Base-by-base conservation (phyloP, 352 stramenopile species). In the Phytophthora niederhauseri region DNA sequence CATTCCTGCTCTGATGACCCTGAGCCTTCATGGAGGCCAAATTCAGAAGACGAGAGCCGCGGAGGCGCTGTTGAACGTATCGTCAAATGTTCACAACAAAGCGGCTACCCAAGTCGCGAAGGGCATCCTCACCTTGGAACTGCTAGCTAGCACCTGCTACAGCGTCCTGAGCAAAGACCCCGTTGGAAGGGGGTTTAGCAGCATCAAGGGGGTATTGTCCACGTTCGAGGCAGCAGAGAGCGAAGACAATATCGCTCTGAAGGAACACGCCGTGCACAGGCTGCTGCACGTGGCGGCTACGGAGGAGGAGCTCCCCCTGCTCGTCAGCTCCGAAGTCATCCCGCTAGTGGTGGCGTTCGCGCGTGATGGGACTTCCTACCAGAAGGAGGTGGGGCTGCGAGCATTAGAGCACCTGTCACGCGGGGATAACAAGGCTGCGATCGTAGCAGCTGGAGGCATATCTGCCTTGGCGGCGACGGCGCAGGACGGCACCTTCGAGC, bases 321-420 rank as follows among this genome's bases (percentile, higher is more conserved):
- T 58, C 19, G 30, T 58, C 17, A 58, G 52, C 15, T 31, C 52
- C n/a, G 52, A 58, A 19, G 30, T 58, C 15, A 58, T 58, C 52
- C 52, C 52, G 14, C 28, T 58, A 7, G 17, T 30, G 28, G 52
- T 58, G 30, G 28, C 52, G 19, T 58, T 58, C 26, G n/a, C 20
- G 8, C 52, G 52, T 24, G 52, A 58, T 12, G 52, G 52, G 36
- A 58, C 30, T 19, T 4, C n/a, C 7, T 58, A 46, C n/a, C 52
- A 58, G 30, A 58, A 58, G 11, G 30, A 58, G n/a, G 48, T 30
- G n/a, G 52, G 28, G 36, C 15, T 31, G 8, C 52, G 15, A 26
- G 30, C n/a, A 30, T 6, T 58, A 19, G 28, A 46, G n/a, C 17
- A 46, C 9, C 7, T 58, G 30, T 46, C 52, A 15, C 28, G 17